These are phyloP conservation scores for Knoxdaviesia proteae DNA, from an alignment of 2,329 filamentous ascomycete genomes.

Conservation along the genomic window DNA sequence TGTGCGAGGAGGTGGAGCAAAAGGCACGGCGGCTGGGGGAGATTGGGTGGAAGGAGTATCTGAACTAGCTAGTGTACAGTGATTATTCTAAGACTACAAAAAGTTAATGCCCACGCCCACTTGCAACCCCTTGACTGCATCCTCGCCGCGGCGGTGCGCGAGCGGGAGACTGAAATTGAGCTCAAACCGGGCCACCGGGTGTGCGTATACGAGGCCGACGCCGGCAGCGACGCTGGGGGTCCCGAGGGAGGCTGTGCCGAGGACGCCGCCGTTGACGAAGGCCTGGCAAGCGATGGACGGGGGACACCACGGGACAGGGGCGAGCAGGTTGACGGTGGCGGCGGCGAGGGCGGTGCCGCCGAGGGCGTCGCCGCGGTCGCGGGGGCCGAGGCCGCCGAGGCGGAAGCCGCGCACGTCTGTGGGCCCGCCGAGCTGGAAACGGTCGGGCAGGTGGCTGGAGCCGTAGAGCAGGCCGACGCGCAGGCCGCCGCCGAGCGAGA, in stretches of 20 bases:
- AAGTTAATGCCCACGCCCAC: slow-evolving; percentile 96
- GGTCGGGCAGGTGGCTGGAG: slow-evolving; percentile 72
- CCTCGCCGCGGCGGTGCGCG: slow-evolving; percentile 62
- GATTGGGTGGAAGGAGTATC: slow-evolving; percentile 34
- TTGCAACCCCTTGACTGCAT: slow-evolving; percentile 75
- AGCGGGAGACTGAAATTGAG: slow-evolving; percentile 86
- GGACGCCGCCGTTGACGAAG: slow-evolving; percentile 75
- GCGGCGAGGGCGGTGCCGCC: slow-evolving; percentile 87
- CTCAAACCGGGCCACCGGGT: slow-evolving; percentile 83
- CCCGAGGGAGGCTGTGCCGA: slow-evolving; percentile 48
- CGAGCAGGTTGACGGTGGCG: slow-evolving; percentile 63
- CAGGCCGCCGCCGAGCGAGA: slow-evolving; percentile 66
- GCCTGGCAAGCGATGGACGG: slow-evolving; percentile 14
- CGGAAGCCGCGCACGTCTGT: slow-evolving; percentile 91
- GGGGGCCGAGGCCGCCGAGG: slow-evolving; percentile 70
- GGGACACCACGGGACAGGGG: slow-evolving; percentile 45
- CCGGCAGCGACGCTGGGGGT: slow-evolving; percentile 69
- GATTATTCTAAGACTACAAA: slow-evolving; percentile 33
- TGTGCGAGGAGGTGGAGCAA: slow-evolving; percentile 39
- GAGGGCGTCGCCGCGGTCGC: slow-evolving; percentile 66
- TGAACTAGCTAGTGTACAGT: slow-evolving; percentile 9
- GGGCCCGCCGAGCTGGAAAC: slow-evolving; percentile 84
- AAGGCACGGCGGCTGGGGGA: slow-evolving; percentile 39
- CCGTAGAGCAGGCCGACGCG: slow-evolving; percentile 57
- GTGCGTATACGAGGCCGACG: slow-evolving; percentile 80